Evolutionary conservation across 192 early-diverging fungal species (phyloP).

Genomic region (Coemansia sp.): DNA sequence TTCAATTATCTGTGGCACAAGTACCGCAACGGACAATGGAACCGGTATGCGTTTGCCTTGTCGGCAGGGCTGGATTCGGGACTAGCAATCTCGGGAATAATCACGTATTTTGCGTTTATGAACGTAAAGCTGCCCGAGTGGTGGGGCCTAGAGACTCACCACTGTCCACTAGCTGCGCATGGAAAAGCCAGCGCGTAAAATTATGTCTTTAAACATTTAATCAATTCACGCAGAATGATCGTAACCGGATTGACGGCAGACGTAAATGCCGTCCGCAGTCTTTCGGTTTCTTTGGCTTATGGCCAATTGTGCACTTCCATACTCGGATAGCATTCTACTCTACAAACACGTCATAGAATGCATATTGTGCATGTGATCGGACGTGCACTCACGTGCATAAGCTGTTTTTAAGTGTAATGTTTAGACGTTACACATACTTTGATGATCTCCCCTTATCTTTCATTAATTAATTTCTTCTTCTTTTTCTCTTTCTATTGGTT

Average conservation of each 20-base stretch:
- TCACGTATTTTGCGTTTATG: conserved; percentile 47
- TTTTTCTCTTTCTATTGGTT: not conserved
- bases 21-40: conserved; percentile 62
- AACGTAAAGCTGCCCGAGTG: conserved; percentile 38
- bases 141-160: conserved; percentile 46
- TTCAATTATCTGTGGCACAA: conserved; percentile 72
- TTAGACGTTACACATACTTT: not conserved
- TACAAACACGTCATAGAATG: too few relatives aligned
- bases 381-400: not conserved
- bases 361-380: conserved; percentile 6
- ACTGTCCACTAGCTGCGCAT: conserved; percentile 37
- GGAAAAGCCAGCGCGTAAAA: conserved; percentile 7
- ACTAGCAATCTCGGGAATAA: conserved; percentile 46
- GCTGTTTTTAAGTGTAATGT: not conserved
- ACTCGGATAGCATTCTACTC: too few relatives aligned
- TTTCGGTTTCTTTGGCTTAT: too few relatives aligned
- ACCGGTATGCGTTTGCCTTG: conserved; percentile 57
- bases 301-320: too few relatives aligned
- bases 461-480: not conserved
- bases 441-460: not conserved
- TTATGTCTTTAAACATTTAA: not conserved
- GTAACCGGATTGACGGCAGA: too few relatives aligned
- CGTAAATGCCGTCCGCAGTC: too few relatives aligned
- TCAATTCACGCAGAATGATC: too few relatives aligned
- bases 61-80: conserved; percentile 60